Base-by-base conservation (phyloP, 139 green algal species). In the Chlorella sp. region DNA sequence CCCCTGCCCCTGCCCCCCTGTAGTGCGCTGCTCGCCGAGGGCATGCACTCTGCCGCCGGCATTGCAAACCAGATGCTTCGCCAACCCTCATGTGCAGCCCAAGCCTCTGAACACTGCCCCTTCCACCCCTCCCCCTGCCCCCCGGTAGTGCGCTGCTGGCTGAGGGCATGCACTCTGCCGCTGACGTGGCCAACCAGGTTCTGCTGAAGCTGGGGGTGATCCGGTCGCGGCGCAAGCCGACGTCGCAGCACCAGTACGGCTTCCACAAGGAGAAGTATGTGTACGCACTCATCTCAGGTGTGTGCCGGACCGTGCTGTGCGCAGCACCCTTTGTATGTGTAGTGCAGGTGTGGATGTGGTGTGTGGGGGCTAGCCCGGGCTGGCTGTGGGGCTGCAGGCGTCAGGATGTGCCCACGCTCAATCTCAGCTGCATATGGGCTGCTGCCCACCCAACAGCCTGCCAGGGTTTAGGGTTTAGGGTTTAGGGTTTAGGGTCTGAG, bases 261-360 rank as follows among this genome's bases (percentile, higher is more conserved):
- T 98, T 98, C 93, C 92, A 95, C 85, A 93, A 95, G 19, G 97
- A 99, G 86, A 96, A 97, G 87, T 99, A 98, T 88, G 94, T 99
- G 21, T 99, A 96, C 92, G 95, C 94, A 12, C 83, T 88, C 26
- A 88, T 88, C 66, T 81, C 64, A 78, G 83, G 83, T 87, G 36
- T 9, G 68, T 34, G 32, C 22, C 21, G 21, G 5, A n/a, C n/a
- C n/a, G n/a, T n/a, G n/a, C n/a, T n/a, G n/a, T n/a, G n/a, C n/a
- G n/a, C n/a, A n/a, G n/a, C n/a, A n/a, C n/a, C n/a, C 24, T 26
- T 73, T 7, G 64, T n/a, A 73, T 73, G 64, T 30, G 64, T 73
- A 3, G 64, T 30, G 64, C 21, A 3, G 77, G 77, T 83, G 34
- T 39, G 34, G 28, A 9, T 81, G 28, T 40, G 3, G 32, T 3